Percentiles rank a stretch among this genome's conserved stretches.
phyloP scores from a whole-genome alignment of 2,329 filamentous ascomycete genomes.

The Verticillium dahliae region DNA sequence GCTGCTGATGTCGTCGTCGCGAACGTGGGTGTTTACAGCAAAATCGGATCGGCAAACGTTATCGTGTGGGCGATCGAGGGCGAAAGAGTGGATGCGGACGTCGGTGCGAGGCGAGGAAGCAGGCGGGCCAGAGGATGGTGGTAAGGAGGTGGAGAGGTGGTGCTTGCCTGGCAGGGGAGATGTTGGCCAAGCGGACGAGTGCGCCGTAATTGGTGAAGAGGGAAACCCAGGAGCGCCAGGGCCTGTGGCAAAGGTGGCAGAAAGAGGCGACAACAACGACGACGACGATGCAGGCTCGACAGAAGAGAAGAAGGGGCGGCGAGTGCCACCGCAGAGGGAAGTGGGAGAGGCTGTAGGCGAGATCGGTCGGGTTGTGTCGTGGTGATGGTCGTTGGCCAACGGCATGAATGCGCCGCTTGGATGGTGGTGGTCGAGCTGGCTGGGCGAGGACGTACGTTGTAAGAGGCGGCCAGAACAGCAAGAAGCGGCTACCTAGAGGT shows the following conservation, averaged over 20 bases:
- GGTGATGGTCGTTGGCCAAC: conserved; percentile 7
- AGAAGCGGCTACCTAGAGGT: background rate
- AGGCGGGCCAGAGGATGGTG: background rate
- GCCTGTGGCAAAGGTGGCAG: conserved; percentile 2
- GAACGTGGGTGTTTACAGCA: conserved; percentile 3
- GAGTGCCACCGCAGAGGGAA: background rate
- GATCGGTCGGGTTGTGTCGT: background rate
- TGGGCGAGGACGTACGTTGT: background rate
- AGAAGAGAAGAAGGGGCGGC: background rate
- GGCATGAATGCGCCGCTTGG: conserved; percentile 12
- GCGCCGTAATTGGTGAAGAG: background rate
- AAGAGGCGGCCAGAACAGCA: background rate
- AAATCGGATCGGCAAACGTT: conserved; percentile 8
- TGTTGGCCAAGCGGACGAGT: background rate
- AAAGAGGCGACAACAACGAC: background rate
- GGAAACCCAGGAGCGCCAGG: background rate
- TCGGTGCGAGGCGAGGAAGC: conserved; percentile 1
- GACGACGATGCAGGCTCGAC: background rate
- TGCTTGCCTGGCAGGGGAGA: background rate
- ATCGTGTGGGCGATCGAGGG: background rate
- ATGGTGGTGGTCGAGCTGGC: background rate
- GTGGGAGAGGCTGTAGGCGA: background rate
- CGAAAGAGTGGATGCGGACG: background rate
- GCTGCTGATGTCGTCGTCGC: background rate
- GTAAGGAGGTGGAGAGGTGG: background rate